Percentiles rank a stretch among this genome's conserved stretches.
These are phyloP conservation scores for Panicum hallii DNA, from an alignment of 202 grass and related monocot genomes.

Conservation along the genomic window DNA sequence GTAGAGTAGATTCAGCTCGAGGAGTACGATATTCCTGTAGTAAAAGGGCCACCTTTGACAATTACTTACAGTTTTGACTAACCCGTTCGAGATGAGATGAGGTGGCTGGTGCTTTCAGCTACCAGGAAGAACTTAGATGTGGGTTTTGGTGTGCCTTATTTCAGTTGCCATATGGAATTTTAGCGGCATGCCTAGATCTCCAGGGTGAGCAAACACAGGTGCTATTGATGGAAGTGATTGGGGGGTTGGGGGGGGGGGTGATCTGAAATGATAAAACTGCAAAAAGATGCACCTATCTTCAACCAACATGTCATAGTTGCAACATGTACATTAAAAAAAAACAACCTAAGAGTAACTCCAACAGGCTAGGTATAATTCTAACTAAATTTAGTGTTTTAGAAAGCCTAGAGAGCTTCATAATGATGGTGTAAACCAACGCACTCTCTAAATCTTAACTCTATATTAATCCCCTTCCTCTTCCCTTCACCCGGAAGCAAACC, in stretches of 20 bases:
- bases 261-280: constrained; percentile 43
- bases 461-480: too few species aligned
- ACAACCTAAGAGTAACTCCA: too few species aligned
- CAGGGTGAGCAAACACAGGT: constrained; percentile 13
- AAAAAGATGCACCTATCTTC: constrained; percentile 43
- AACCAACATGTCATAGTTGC: constrained; percentile 38
- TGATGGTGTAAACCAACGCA: too few species aligned
- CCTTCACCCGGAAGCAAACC: too few species aligned
- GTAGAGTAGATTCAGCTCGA: constrained; percentile 28
- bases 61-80: constrained; percentile 6
- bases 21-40: constrained; percentile 5
- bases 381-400: too few species aligned
- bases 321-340: constrained; percentile 27
- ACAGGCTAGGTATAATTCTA: too few species aligned
- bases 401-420: too few species aligned
- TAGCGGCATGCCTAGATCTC: constrained; percentile 37
- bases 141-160: constrained; percentile 16
- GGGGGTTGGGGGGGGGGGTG: background rate
- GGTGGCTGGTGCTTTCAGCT: background rate
- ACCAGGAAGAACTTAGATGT: background rate
- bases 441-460: too few species aligned
- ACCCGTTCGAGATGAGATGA: constrained; percentile 22
- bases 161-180: constrained; percentile 26
- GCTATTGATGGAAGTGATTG: constrained; percentile 35
- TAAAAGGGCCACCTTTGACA: constrained; percentile 27